These are phyloP conservation scores for Linum lewisii DNA, from an alignment of 345 rosid species.

Conservation along the genomic window DNA sequence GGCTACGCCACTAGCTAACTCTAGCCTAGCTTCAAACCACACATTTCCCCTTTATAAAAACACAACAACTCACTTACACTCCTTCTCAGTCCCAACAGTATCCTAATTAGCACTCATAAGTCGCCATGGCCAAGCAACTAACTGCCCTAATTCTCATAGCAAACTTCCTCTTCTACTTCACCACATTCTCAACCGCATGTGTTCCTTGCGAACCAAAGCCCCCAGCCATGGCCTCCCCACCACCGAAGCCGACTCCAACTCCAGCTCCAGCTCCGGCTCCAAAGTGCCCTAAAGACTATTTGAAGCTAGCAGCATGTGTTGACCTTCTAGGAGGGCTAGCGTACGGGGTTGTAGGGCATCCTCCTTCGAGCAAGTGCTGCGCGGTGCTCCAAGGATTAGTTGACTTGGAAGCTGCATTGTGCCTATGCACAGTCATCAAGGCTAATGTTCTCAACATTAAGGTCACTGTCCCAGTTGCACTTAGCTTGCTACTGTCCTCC, in stretches of 20 bases:
- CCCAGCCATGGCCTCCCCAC: background rate
- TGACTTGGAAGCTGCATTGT: constrained; percentile 41
- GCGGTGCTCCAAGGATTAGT: constrained; percentile 34
- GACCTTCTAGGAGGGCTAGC: constrained; percentile 35
- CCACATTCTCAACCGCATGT: constrained; percentile 14
- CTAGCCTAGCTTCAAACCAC: too few relatives aligned
- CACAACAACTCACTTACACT: too few relatives aligned
- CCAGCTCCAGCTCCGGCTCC: background rate
- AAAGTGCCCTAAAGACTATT: constrained; percentile 33
- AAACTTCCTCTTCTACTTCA: background rate
- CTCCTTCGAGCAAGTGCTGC: constrained; percentile 40
- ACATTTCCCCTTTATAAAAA: too few relatives aligned
- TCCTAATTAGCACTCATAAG: too few relatives aligned
- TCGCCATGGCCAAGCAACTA: too few relatives aligned
- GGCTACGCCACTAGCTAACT: too few relatives aligned
- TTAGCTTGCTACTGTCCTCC: constrained; percentile 31
- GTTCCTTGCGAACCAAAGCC: constrained; percentile 16
- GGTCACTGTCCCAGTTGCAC: constrained; percentile 31
- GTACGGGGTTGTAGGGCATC: constrained; percentile 22
- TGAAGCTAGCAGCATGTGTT: constrained; percentile 44
- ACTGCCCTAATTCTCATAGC: too few relatives aligned
- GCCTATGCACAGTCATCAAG: constrained; percentile 54
- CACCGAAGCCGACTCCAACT: constrained; percentile 6
- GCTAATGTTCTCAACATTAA: constrained; percentile 43
- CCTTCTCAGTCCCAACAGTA: too few relatives aligned